Percentiles rank a stretch among this genome's conserved stretches.
Evolutionary conservation across 352 stramenopile species (phyloP).

Genomic region (Pythium brachiatum): DNA sequence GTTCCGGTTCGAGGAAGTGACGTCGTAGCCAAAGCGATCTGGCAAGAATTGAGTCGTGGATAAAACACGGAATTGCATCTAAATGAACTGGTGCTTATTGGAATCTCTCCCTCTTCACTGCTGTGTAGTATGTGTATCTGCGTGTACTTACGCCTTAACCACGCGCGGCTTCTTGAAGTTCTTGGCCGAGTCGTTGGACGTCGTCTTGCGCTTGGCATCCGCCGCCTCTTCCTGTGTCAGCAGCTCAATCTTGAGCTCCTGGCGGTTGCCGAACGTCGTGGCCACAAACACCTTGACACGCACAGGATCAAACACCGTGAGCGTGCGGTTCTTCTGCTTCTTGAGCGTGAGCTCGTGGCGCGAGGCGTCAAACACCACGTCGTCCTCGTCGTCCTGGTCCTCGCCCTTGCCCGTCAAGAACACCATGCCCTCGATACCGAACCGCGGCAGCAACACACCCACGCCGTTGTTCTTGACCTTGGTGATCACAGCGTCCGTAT

Average conservation of each 20-base stretch:
- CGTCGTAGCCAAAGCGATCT: conserved; percentile 37
- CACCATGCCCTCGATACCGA: conserved; percentile 98
- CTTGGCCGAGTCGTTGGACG: not conserved
- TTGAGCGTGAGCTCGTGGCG: conserved; percentile 62
- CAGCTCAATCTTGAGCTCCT: conserved; percentile 84
- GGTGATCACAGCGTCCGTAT: conserved; percentile 92
- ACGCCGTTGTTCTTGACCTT: conserved; percentile 95
- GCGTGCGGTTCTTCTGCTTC: conserved; percentile 41
- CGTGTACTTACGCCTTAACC: not conserved
- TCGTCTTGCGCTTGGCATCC: conserved; percentile 16
- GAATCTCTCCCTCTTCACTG: too few species aligned
- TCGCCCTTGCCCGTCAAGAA: conserved; percentile 78
- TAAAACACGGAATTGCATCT: too few species aligned
- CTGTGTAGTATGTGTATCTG: too few species aligned
- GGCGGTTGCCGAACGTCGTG: conserved; percentile 73
- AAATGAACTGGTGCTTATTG: too few species aligned
- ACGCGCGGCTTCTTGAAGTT: conserved; percentile 19
- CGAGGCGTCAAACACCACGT: conserved; percentile 50
- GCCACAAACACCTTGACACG: conserved; percentile 80
- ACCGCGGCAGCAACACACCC: conserved; percentile 96
- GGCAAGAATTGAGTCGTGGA: conserved; percentile 6
- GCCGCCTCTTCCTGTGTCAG: conserved; percentile 28
- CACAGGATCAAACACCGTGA: conserved; percentile 82
- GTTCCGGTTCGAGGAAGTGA: conserved; percentile 42
- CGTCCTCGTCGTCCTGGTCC: conserved; percentile 53